These are phyloP conservation scores for Henckelia pumila DNA, from an alignment of 257 asterid species.

Conservation along the genomic window DNA sequence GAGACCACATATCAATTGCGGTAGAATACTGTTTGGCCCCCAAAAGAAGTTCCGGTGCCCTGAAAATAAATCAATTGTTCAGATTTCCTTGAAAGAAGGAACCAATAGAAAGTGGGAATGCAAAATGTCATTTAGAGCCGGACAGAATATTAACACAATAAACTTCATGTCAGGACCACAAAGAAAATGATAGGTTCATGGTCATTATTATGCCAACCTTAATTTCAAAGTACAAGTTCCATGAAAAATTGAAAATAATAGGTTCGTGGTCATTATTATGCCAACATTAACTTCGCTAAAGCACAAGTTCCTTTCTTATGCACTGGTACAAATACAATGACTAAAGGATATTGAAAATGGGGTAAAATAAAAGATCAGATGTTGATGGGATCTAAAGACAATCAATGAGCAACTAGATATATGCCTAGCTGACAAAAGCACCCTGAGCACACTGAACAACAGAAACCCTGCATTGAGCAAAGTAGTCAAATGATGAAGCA, in stretches of 20 bases:
- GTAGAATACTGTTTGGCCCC: constrained; percentile 83
- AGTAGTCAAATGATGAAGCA: not conserved
- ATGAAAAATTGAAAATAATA: not conserved
- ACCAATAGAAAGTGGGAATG: not conserved
- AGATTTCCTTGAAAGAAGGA: not conserved
- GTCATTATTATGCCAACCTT: not conserved
- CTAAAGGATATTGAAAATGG: not conserved
- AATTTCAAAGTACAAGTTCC: too few species aligned
- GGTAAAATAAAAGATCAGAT: not conserved
- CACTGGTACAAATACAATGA: not conserved
- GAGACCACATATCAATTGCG: constrained; percentile 93
- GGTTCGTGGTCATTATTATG: not conserved
- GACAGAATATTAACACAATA: too few species aligned
- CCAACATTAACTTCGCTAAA: not conserved
- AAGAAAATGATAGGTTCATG: not conserved
- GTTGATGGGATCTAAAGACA: not conserved
- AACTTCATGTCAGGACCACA: not conserved
- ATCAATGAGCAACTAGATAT: not conserved
- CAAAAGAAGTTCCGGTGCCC: constrained; percentile 91
- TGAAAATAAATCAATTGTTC: constrained; percentile 26
- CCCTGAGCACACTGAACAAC: not conserved
- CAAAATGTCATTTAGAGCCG: constrained; percentile 3
- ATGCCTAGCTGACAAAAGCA: not conserved
- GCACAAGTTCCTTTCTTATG: not conserved
- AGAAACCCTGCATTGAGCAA: not conserved